Base-by-base conservation (phyloP, 2,329 filamentous ascomycete species). In the Aureobasidium lini region DNA sequence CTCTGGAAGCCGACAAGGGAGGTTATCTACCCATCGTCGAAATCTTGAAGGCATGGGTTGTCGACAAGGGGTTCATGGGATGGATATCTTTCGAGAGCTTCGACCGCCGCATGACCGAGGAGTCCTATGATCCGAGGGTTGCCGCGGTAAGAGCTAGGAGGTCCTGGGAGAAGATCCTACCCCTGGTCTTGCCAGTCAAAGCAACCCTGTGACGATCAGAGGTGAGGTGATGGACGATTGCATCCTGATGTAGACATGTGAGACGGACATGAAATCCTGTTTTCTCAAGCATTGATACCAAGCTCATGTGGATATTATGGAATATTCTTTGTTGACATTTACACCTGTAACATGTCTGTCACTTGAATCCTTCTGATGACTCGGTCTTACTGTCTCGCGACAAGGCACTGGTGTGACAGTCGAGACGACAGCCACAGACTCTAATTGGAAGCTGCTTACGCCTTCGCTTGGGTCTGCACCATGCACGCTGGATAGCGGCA, bases 321-420 rank as follows among this genome's bases (percentile, higher is more conserved):
- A 42, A 42, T 53, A 7, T 16, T 42, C 23, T 32, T 23, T 32
- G 9, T n/a, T 39, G 34, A 13, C 29, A 50, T 6, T 31, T 29
- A 42, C 49, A 53, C 37, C 49, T 53, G 49, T 53, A 53, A 42
- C 49, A 18, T 10, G 18, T 32, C 36, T 53, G 37, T 53, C 49
- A 42, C 49, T 53, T 15, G 2, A 18, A 32, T 32, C 37, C 37
- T 42, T 53, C n/a, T 23, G 18, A 2, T 11, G 18, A 44, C 31
- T 43, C n/a, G 23, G 11, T 4, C 39, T 18, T 13, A 28, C 18
- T 52, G 48, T 52, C 48, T 52, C 34, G 23, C 23, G 9, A 10
- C 16, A 42, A 54, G n/a, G 50, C 28, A 28, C 1, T 54, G n/a
- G 39, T 54, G 50, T 37, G 50, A 54, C 37, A 44, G 31, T 32